Percentiles rank a stretch among this genome's conserved stretches.
Evolutionary conservation across 2,329 filamentous ascomycete species (phyloP).

Genomic region (Hawksworthiomyces lignivorus): DNA sequence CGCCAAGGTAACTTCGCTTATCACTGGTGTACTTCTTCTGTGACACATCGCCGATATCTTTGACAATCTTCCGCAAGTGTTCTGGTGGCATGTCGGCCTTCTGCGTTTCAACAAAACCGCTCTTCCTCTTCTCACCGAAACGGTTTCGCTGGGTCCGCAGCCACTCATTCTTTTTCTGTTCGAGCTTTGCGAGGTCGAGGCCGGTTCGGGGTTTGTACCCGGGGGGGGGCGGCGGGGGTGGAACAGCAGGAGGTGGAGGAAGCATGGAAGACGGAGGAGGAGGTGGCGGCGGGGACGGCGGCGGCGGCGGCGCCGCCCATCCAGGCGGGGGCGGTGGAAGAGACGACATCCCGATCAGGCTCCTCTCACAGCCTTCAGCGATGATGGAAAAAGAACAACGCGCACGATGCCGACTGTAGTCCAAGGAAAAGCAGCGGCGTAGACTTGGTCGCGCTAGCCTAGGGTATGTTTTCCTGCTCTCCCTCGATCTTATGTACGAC

Average conservation of each 20-base stretch:
- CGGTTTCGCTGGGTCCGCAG: conserved; percentile 81
- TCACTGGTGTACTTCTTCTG: conserved; percentile 99
- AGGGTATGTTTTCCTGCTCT: no score
- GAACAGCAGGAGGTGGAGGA: conserved; percentile 47
- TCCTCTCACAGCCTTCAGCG: no score
- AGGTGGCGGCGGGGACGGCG: conserved; percentile 48
- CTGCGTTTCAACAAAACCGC: conserved; percentile 93
- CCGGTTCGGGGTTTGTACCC: conserved; percentile 76
- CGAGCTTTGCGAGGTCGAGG: conserved; percentile 85
- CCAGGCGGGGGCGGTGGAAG: conserved; percentile 45
- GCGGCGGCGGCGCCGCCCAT: conserved; percentile 42
- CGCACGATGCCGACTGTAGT: no score
- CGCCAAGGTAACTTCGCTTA: conserved; percentile 95
- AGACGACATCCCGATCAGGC: conserved; percentile 18
- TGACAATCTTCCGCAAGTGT: conserved; percentile 96
- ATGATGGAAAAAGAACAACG: no score
- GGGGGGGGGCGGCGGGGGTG: conserved; percentile 69
- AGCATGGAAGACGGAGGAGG: conserved; percentile 38
- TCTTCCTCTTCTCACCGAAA: conserved; percentile 94
- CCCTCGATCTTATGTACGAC: no score
- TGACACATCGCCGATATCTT: conserved; percentile 96
- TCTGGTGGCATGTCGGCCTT: conserved; percentile 98
- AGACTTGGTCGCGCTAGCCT: no score
- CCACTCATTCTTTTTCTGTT: conserved; percentile 99
- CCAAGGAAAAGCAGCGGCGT: no score